Conservation (phyloP, 768 basidiomycete species). For the Kondoa subrosea region DNA sequence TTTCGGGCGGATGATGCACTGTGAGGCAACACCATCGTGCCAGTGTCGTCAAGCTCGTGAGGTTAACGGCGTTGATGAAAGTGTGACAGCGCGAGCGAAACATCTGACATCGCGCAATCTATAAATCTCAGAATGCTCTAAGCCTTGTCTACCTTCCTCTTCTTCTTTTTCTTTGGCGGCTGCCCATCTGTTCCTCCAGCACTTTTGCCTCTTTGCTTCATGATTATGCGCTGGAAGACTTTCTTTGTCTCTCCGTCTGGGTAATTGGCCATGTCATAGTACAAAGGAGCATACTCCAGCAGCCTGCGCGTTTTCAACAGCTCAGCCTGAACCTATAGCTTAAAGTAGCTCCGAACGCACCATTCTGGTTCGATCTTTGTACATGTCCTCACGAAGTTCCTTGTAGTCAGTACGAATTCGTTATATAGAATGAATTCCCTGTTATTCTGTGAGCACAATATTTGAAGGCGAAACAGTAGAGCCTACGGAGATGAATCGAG, state of each 20-base stretch:
- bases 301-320: slow-evolving; percentile 38
- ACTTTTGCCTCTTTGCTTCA: slow-evolving; percentile 42
- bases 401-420: slow-evolving; percentile 69
- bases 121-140: not conserved
- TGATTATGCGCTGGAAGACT: slow-evolving; percentile 42
- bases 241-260: slow-evolving; percentile 55
- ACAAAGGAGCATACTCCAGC: slow-evolving; percentile 45
- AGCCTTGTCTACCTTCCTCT: slow-evolving; percentile 20
- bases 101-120: no score
- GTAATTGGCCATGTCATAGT: slow-evolving; percentile 55
- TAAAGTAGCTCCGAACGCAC: slow-evolving; percentile 35
- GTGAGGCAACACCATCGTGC: no score
- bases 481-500: slow-evolving; percentile 53
- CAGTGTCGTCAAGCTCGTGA: no score
- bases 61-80: no score
- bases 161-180: slow-evolving; percentile 16
- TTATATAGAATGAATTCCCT: slow-evolving; percentile 26
- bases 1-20: no score
- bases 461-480: not conserved
- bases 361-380: slow-evolving; percentile 75
- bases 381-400: slow-evolving; percentile 69
- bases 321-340: not conserved
- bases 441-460: slow-evolving; percentile 41
- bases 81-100: no score
- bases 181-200: slow-evolving; percentile 9